Base-by-base conservation (phyloP, 2,329 filamentous ascomycete genomes). In the Pseudofabraea citricarpa region DNA sequence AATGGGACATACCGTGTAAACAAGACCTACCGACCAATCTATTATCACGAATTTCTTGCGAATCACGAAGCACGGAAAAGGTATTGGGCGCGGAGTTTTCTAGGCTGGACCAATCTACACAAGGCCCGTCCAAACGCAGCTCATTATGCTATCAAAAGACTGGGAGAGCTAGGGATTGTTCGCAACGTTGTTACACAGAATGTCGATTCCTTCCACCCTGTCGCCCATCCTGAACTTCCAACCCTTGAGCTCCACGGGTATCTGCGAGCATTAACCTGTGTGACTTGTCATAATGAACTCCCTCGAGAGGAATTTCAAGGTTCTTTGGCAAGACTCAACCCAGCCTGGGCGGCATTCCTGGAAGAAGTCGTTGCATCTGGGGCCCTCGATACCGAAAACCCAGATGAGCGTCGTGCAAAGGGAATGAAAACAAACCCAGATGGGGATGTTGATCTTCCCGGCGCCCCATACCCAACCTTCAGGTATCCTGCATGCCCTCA, bases 1-100 rank as follows among this genome's bases (percentile, higher is more conserved):
- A 87, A 90, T 52, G 93, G 93, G 48, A 97, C 91, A 7, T 98
- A 98, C 62, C 84, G 89, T 33, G 75, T 93, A 58, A 97, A 97
- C 69, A 89, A 87, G 68, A 81, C 79, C 12, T 96, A 95, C 61
- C 81, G 87, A 2, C 93, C 91, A 23, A 94, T 95, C 53, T 98
- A 95, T 69, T 90, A 87, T 64, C 82, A 89, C 63, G 93, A 98
- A 63, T 98, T 97, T 59, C 66, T 89, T 33, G 70, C 75, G 36
- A 86, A 72, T 51, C 91, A 97, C 65, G 87, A 90, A 62, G 82
- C 87, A 10, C 74, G 93, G 52, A 93, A 96, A 65, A 74, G 93
- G 48, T 98, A 98, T 63, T 98, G 93, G 93, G 91, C 93, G 1
- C 73, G 93, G 38, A 95, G 87, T 60, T 98, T 95, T 64, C 69